Conservation (phyloP, 805 yeast genomes). For the Lipomyces sp. region DNA sequence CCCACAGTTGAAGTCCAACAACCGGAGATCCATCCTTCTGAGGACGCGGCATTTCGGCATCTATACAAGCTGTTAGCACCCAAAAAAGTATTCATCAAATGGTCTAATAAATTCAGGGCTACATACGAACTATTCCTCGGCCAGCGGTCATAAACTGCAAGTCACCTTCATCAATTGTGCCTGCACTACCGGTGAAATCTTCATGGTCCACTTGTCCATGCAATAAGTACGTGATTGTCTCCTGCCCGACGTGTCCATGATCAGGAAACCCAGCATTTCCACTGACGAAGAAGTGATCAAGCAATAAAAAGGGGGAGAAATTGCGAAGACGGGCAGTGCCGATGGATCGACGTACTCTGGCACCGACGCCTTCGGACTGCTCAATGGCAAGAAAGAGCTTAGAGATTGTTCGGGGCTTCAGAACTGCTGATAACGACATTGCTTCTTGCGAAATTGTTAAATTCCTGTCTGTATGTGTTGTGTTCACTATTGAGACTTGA, state of each 20-base stretch:
- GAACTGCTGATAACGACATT: constrained; percentile 22
- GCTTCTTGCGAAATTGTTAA: neutral
- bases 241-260: constrained; percentile 82
- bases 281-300: constrained; percentile 72
- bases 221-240: constrained; percentile 71
- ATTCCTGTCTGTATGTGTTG: neutral
- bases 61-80: neutral
- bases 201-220: constrained; percentile 77
- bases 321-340: constrained; percentile 71
- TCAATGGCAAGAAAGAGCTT: constrained; percentile 64
- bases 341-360: constrained; percentile 77
- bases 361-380: constrained; percentile 88
- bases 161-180: constrained; percentile 79
- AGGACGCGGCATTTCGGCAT: constrained; percentile 77
- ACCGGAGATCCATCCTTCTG: constrained; percentile 51
- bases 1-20: constrained; percentile 86
- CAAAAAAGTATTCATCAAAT: too few relatives aligned
- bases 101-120: neutral
- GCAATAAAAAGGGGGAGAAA: constrained; percentile 79
- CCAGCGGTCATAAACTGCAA: constrained; percentile 96
- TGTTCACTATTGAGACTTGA: neutral
- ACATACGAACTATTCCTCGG: constrained; percentile 71
- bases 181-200: constrained; percentile 85
- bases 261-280: constrained; percentile 78
- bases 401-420: constrained; percentile 51